These are phyloP conservation scores for Osmozyma mogii DNA, from an alignment of 805 yeast species.

Conservation along the genomic window DNA sequence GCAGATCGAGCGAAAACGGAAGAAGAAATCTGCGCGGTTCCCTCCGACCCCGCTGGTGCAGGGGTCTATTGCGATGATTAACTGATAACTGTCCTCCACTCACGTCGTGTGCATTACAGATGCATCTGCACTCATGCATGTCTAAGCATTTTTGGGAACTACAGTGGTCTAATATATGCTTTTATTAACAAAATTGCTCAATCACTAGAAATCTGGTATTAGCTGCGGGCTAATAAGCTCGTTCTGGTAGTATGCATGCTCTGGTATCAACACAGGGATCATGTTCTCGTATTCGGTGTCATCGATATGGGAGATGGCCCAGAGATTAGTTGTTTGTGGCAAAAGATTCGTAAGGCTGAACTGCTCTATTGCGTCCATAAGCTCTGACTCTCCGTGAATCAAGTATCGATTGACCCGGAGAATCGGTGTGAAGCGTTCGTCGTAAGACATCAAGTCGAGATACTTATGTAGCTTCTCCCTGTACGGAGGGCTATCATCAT, in stretches of 20 bases:
- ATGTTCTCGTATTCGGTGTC: slow-evolving; percentile 18
- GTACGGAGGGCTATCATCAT: slow-evolving; percentile 16
- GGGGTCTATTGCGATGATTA: not conserved
- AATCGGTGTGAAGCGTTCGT: slow-evolving; percentile 17
- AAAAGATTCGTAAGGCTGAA: slow-evolving; percentile 15
- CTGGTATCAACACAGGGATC: slow-evolving; percentile 16
- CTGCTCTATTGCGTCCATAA: slow-evolving; percentile 14
- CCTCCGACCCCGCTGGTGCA: not conserved
- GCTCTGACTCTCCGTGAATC: slow-evolving; percentile 11
- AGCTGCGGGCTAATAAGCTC: not conserved
- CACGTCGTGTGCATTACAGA: slow-evolving; percentile 2
- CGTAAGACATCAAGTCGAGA: slow-evolving; percentile 17
- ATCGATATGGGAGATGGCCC: slow-evolving; percentile 18
- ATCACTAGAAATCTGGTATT: slow-evolving; percentile 1
- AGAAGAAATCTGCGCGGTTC: not conserved
- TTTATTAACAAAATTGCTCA: slow-evolving; percentile 2
- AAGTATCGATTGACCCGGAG: slow-evolving; percentile 16
- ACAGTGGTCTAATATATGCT: slow-evolving; percentile 1
- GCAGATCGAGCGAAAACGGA: not conserved
- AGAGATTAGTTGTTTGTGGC: slow-evolving; percentile 16
- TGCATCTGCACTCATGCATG: not conserved
- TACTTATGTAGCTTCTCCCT: slow-evolving; percentile 13
- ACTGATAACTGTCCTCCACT: slow-evolving; percentile 1
- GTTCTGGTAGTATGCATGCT: slow-evolving; percentile 1
- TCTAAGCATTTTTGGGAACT: not conserved